These are phyloP conservation scores for Candida chilensis DNA, from an alignment of 805 yeast species.

Conservation along the genomic window DNA sequence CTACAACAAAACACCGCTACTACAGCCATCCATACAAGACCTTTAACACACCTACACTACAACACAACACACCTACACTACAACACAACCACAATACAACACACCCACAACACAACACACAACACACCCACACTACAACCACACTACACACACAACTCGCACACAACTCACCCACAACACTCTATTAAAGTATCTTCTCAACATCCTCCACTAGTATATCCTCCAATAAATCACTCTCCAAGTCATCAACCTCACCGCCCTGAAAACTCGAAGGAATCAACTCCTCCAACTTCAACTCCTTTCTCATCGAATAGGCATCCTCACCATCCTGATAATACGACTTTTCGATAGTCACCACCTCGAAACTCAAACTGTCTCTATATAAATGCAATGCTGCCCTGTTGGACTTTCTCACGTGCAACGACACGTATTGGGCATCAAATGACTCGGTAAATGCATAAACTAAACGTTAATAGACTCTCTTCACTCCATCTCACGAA, in stretches of 20 bases:
- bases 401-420: constrained; percentile 91
- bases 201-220: constrained; percentile 11
- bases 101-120: too few species aligned
- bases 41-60: too few species aligned
- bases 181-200: too few species aligned
- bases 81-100: too few species aligned
- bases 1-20: too few species aligned
- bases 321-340: constrained; percentile 96
- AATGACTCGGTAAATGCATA: constrained; percentile 76
- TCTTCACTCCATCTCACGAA: neutral
- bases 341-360: constrained; percentile 72
- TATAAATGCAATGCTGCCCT: constrained; percentile 91
- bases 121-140: too few species aligned
- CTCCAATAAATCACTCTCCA: constrained; percentile 36
- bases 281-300: constrained; percentile 50
- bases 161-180: too few species aligned
- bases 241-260: constrained; percentile 44
- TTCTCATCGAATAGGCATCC: constrained; percentile 94
- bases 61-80: too few species aligned
- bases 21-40: too few species aligned
- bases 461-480: constrained; percentile 13
- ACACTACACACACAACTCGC: too few species aligned
- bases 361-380: constrained; percentile 76
- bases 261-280: constrained; percentile 51
- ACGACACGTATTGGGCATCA: constrained; percentile 72